Evolutionary conservation across 1,284 basidiomycete genomes (phyloP).

Genomic region (Sporisorium scitamineum): DNA sequence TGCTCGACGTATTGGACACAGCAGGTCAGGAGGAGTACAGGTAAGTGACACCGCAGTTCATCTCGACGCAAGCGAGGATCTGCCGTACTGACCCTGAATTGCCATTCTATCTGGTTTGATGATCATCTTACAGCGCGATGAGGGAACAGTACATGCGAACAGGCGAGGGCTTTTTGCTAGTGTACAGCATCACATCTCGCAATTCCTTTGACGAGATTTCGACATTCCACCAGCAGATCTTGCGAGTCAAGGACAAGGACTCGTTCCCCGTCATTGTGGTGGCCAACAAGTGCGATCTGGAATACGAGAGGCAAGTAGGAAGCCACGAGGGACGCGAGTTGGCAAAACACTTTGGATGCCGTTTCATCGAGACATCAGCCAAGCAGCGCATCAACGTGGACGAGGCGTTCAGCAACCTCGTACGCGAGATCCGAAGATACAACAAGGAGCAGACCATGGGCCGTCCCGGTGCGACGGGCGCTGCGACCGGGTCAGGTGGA

Average conservation of each 20-base stretch:
- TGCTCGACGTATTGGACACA: conserved; percentile 97
- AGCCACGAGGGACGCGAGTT: conserved; percentile 98
- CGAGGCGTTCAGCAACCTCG: conserved; percentile 96
- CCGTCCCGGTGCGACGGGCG: conserved; percentile 63
- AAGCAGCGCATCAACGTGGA: conserved; percentile 99
- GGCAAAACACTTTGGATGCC: conserved; percentile 95
- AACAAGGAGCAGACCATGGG: conserved; percentile 75
- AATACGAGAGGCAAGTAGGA: conserved; percentile 96
- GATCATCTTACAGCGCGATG: conserved; percentile 79
- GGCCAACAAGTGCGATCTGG: conserved; percentile 98
- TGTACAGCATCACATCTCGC: conserved; percentile 97
- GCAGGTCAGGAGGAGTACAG: conserved; percentile 99
- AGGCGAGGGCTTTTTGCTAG: conserved; percentile 97
- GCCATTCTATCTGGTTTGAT: background rate
- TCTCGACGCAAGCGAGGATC: background rate
- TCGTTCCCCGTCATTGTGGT: conserved; percentile 96
- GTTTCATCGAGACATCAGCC: conserved; percentile 98
- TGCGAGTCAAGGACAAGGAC: conserved; percentile 91
- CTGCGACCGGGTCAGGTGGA: conserved; percentile 46
- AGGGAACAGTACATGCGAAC: conserved; percentile 97
- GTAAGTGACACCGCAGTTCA: conserved; percentile 73
- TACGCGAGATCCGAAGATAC: conserved; percentile 94
- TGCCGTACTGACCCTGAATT: background rate
- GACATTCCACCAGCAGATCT: conserved; percentile 94
- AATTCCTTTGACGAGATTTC: conserved; percentile 97